Percentiles rank a stretch among this genome's conserved stretches.
phyloP scores from a whole-genome alignment of 225 moss, liverwort and hornwort species.

The Pseudoscleropodium purum region DNA sequence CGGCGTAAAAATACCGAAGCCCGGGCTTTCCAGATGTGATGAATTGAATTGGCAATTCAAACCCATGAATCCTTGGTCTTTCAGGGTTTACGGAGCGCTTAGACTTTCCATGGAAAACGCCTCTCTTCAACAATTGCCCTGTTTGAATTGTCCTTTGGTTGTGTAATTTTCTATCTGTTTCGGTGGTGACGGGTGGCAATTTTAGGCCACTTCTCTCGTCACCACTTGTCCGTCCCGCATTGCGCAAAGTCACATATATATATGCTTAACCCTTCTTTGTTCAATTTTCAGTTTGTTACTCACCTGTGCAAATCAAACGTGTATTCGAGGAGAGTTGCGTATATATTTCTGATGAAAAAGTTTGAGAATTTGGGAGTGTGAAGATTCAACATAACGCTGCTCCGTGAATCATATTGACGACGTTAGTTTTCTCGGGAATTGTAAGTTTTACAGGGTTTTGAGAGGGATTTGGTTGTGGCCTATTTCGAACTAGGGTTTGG shows the following conservation, averaged over 20 bases:
- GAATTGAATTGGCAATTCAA: not conserved
- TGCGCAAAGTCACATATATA: not conserved
- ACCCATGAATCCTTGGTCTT: not conserved
- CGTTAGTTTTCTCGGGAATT: not conserved
- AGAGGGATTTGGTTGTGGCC: not conserved
- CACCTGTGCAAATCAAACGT: not conserved
- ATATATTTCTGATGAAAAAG: not conserved
- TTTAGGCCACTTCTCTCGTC: not conserved
- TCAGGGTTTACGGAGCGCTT: not conserved
- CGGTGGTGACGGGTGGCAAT: conserved; percentile 9
- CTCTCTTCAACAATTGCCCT: not conserved
- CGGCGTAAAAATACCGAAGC: not conserved
- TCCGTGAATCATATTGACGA: no score
- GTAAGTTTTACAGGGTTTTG: not conserved
- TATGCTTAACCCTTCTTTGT: not conserved
- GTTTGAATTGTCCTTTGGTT: not conserved
- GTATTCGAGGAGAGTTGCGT: not conserved
- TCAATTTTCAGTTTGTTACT: not conserved
- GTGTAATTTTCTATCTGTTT: not conserved
- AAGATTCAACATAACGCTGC: no score
- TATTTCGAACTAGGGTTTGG: not conserved
- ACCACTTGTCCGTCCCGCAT: conserved; percentile 5
- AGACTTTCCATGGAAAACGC: not conserved
- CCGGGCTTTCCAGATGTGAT: not conserved
- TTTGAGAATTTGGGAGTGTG: not conserved